Evolutionary conservation across 192 early-diverging fungal species (phyloP), one percentile per base, ranked within the genome.

Genomic region (Coemansia javaensis): DNA sequence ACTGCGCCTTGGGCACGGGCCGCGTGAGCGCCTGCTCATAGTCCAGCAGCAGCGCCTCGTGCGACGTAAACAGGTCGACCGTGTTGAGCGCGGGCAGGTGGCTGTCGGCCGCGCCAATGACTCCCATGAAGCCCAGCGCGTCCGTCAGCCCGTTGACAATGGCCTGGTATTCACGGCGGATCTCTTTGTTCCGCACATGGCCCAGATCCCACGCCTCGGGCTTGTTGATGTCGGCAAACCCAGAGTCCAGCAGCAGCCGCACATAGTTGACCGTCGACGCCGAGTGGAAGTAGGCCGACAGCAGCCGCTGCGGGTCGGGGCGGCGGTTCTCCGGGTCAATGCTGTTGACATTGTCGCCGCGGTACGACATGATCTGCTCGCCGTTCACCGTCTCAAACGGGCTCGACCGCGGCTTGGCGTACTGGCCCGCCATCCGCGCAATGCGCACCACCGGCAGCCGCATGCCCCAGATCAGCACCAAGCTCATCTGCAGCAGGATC

Each of bases 291-390:
- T 99, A 97, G 14, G 93, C 93, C 14, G 82, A 81, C 48, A 96
- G 59, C 30, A 99, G 80, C n/a, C 94, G 77, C 53, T 94, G 83
- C 36, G 96, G 96, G 61, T 99, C 91, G 13, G 96, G 91, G 15
- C 75, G 83, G 36, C 96, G 84, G 40, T 93, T 85, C 23, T 50
- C 63, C 14, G 89, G 84, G 37, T 89, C 90, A 51, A 85, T 93
- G 41, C 96, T 91, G 77, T 99, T 99, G 40, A 99, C 90, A 74
- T 96, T 97, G 77, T 97, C 96, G 41, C 96, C 96, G 41, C 96
- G 84, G 81, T 88, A 99, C 27, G 93, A 89, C 40, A 78, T 53
- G 51, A 94, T 87, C 47, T 86, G 80, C 40, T 81, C 71, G 42
- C 93, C 95, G 56, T 91, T 76, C 31, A 89, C 71, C 44, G 83